Conservation (phyloP, 2,329 filamentous ascomycete species). For the Phialophora verrucosa region DNA sequence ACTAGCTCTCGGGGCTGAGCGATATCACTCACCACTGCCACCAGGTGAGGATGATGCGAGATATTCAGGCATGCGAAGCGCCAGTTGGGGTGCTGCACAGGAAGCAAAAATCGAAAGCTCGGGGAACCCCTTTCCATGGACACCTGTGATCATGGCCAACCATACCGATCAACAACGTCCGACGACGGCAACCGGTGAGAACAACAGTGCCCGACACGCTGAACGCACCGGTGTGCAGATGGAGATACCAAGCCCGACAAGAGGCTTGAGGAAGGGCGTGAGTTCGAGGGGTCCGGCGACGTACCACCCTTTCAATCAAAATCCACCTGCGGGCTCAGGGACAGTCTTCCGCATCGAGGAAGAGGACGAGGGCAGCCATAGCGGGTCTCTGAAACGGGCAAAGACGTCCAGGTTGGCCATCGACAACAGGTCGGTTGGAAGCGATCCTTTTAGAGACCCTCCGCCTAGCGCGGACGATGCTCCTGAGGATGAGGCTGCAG, state of each 20-base stretch:
- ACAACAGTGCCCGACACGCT: slow-evolving; percentile 43
- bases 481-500: slow-evolving; percentile 25
- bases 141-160: slow-evolving; percentile 32
- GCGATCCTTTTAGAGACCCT: slow-evolving; percentile 39
- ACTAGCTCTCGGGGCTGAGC: slow-evolving; percentile 58
- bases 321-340: slow-evolving; percentile 30
- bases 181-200: slow-evolving; percentile 25
- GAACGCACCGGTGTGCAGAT: slow-evolving; percentile 52
- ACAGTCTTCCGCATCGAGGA: slow-evolving; percentile 39
- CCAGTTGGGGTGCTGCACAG: slow-evolving; percentile 38
- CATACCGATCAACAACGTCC: slow-evolving; percentile 26
- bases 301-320: slow-evolving; percentile 27
- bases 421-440: slow-evolving; percentile 26
- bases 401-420: slow-evolving; percentile 15
- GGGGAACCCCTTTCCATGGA: slow-evolving; percentile 43
- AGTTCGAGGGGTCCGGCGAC: slow-evolving; percentile 47
- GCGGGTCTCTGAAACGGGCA: slow-evolving; percentile 30
- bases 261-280: slow-evolving; percentile 48
- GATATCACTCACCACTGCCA: slow-evolving; percentile 50
- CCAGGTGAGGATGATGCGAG: slow-evolving; percentile 13
- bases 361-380: slow-evolving; percentile 38
- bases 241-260: slow-evolving; percentile 49
- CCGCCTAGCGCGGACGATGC: slow-evolving; percentile 12
- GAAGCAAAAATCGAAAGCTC: slow-evolving; percentile 36
- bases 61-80: slow-evolving; percentile 30